phyloP scores from a whole-genome alignment of 129 eudicot genomes.

The Heracleum sosnowskyi region DNA sequence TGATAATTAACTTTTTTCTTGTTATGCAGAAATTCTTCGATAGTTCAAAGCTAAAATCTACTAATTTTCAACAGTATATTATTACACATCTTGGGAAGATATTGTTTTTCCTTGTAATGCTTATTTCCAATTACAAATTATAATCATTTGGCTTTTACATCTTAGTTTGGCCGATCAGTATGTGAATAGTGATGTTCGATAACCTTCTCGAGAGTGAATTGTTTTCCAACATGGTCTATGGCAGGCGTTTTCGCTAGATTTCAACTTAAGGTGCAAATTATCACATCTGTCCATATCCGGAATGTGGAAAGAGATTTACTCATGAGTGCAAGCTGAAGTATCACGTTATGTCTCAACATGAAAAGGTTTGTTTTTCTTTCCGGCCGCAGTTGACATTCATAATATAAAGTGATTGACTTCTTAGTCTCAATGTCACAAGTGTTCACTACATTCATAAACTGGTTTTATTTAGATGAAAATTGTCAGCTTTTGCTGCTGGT shows the following conservation, averaged over 20 bases:
- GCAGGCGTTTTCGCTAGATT: constrained; percentile 97
- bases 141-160: background rate
- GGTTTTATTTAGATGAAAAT: too few species aligned
- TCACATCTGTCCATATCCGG: constrained; percentile 81
- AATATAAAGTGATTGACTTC: background rate
- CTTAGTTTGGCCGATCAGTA: background rate
- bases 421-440: background rate
- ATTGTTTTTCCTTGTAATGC: background rate
- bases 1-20: too few species aligned
- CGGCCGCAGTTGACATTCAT: background rate
- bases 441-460: background rate
- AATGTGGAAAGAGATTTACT: constrained; percentile 91
- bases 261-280: constrained; percentile 87
- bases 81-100: background rate
- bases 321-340: constrained; percentile 93
- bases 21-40: too few species aligned
- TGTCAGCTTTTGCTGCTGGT: too few species aligned
- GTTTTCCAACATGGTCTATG: background rate
- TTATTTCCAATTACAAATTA: background rate
- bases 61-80: too few species aligned
- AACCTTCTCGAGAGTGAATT: background rate
- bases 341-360: constrained; percentile 76
- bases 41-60: too few species aligned
- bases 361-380: constrained; percentile 44
- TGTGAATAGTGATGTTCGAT: background rate